phyloP scores from a whole-genome alignment of 2,329 filamentous ascomycete genomes.

The Nannizziopsis arthrosporioides region DNA sequence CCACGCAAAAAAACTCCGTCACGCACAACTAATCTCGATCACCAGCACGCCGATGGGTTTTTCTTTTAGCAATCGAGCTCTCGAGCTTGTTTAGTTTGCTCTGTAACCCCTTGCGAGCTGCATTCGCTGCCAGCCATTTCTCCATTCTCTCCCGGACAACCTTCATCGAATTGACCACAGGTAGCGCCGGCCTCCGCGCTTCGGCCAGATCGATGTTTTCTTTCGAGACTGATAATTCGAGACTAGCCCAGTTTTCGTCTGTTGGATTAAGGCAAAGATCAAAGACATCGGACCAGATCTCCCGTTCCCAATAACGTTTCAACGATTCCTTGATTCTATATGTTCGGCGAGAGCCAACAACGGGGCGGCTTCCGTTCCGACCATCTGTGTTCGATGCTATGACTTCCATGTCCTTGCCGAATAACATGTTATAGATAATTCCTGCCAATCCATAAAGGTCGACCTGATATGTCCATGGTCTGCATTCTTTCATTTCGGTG shows the following conservation, averaged over 20 bases:
- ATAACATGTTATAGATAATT: constrained; percentile 76
- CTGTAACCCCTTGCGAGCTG: constrained; percentile 61
- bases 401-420: constrained; percentile 90
- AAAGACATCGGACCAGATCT: constrained; percentile 77
- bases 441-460: constrained; percentile 91
- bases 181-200: constrained; percentile 48
- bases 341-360: constrained; percentile 39
- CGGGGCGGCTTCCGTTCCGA: constrained; percentile 12
- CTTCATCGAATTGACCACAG: constrained; percentile 59
- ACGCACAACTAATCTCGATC: background rate
- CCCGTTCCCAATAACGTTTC: constrained; percentile 94
- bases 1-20: background rate
- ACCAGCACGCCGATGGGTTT: constrained; percentile 3
- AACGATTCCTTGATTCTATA: constrained; percentile 73
- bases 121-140: constrained; percentile 64
- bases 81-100: constrained; percentile 52
- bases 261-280: constrained; percentile 72
- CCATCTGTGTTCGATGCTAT: constrained; percentile 29
- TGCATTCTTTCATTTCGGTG: constrained; percentile 84
- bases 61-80: constrained; percentile 50
- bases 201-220: background rate
- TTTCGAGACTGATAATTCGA: constrained; percentile 36
- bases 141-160: constrained; percentile 69
- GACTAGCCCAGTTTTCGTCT: constrained; percentile 46
- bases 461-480: constrained; percentile 95